Base-by-base conservation (phyloP, 2,329 filamentous ascomycete genomes). In the Pseudocercospora ulei region DNA sequence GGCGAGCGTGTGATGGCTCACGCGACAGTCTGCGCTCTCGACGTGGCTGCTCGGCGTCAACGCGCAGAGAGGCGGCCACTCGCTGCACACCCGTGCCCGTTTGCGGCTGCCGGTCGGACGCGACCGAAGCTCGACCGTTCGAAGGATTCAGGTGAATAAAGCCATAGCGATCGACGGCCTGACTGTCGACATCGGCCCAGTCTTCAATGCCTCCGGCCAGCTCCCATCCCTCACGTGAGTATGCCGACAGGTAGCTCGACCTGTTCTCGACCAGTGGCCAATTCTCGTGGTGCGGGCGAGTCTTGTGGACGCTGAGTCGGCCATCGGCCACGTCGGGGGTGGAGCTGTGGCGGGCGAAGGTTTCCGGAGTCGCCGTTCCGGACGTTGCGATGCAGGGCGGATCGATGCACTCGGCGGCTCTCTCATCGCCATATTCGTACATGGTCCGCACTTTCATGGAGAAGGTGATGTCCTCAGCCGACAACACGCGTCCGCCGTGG, bases 181-280 rank as follows among this genome's bases (percentile, higher is more conserved):
- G 69, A 4, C 66, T 71, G 11, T 70, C 64, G 7, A 80, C 61
- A 55, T 78, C 68, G 43, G 73, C 66, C 75, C 75, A 80, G 49
- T 79, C 75, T 47, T 80, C 76, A 33, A 78, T 68, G 2, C 76
- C 76, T 5, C 76, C 76, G 13, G 75, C 75, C 19, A 72, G 58
- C 57, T 79, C 76, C 34, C 66, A 62, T 7, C 68, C 62, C 46
- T 76, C 70, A 47, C 69, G 50, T 14, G 41, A 42, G 39, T 56
- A 56, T 19, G 36, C 27, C 2, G 44, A 46, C 14, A 46, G 19
- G 34, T 41, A 45, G 35, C 48, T 51, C 8, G 42, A 29, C n/a
- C 47, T 38, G 20, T 44, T 36, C 13, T 44, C 44, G 8, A 31
- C 22, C 14, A 40, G 23, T 13, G 35, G 44, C 41, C 38, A 46